Base-by-base conservation (phyloP, 2,329 filamentous ascomycete species). In the Camillea tinctor region DNA sequence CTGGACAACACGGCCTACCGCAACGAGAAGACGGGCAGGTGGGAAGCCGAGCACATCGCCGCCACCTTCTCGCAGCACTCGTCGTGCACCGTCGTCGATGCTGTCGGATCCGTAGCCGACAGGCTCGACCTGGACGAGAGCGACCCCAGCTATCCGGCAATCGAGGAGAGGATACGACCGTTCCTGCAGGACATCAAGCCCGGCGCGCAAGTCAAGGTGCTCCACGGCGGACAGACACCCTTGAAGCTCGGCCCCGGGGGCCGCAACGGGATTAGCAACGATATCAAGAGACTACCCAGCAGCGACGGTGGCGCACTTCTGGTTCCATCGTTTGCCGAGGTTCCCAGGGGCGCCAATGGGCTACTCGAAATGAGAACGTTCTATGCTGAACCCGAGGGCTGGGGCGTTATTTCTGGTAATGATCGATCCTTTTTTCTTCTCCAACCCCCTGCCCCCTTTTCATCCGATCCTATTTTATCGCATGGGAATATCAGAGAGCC, bases 1-100 rank as follows among this genome's bases (percentile, higher is more conserved):
- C 80, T 97, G 53, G 93, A 98, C 78, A 97, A 95, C 70, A 94
- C 91, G 2, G 93, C 93, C 4, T 94, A 89, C 73, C 85, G 86
- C 61, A 76, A 79, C 52, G 70, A 76, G 19, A 69, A 74, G 60
- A 74, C 76, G 1, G 77, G 76, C 56, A 74, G 72, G 56, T 97
- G 93, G 92, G 82, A 91, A 69, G 90, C 90, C 23, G 92, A 97
- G 72, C 93, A 93, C 63, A 87, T 96, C 0, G 86, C 90, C 1
- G 91, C 90, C 51, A 91, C 92, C 59, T 96, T 97, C 68, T 85
- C 89, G 64, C 87, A 87, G 69, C 80, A 91, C 67, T 85, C 88
- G 4, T 88, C 89, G 49, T 83, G 84, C 61, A 83, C 87, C 61
- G 76, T 93, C 1, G 84, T 89, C 50, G 84, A 89, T 44, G 81